A percentile compares a stretch with the other conserved stretches of the same genome.
phyloP scores from a whole-genome alignment of 2,329 filamentous ascomycete species.

The Botrytis tulipae region DNA sequence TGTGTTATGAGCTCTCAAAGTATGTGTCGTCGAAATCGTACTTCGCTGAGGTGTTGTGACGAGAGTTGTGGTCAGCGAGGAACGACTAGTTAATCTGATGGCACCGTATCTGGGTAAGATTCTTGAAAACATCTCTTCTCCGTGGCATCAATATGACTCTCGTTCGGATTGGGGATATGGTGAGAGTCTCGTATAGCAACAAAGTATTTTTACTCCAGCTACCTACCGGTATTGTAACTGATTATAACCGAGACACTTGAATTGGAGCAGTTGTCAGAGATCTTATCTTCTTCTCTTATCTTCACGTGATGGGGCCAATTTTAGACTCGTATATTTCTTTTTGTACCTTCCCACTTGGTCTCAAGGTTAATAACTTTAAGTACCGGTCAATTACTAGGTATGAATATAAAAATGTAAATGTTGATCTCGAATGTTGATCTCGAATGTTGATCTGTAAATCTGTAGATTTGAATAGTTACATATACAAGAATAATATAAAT shows the following conservation, averaged over 20 bases:
- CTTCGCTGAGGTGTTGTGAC: background rate
- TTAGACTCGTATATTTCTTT: background rate
- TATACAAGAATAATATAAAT: background rate
- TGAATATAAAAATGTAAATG: background rate
- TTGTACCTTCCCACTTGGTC: background rate
- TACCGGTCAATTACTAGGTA: background rate
- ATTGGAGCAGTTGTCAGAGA: background rate
- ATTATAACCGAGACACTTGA: background rate
- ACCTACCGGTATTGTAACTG: background rate
- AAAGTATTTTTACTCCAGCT: background rate
- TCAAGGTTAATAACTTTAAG: background rate
- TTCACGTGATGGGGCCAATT: background rate
- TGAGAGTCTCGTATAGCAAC: background rate
- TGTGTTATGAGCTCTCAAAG: background rate
- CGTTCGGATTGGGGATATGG: too few species aligned
- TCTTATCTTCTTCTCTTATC: constrained; percentile 1
- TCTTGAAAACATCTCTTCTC: background rate
- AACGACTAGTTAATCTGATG: background rate
- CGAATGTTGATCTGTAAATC: background rate
- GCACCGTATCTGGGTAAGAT: background rate
- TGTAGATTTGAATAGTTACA: background rate
- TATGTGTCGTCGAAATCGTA: background rate
- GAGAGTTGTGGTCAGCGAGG: background rate
- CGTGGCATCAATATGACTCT: background rate
- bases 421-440: background rate